A percentile compares a stretch with the other conserved stretches of the same genome.
phyloP scores from a whole-genome alignment of 148 eudicot genomes.

The Hydrangea macrophylla region DNA sequence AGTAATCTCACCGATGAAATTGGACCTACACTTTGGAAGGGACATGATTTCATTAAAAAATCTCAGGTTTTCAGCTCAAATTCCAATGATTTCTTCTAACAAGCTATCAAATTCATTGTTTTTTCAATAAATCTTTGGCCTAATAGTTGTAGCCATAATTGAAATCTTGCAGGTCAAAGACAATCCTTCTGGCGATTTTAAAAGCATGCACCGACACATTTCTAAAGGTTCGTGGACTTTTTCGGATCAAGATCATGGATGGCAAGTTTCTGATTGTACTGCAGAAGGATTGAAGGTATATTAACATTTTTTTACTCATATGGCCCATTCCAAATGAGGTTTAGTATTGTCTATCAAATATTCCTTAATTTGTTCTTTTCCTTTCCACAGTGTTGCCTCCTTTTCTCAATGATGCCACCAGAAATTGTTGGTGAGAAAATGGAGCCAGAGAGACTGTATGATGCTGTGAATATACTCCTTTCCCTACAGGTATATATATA shows the following conservation, averaged over 20 bases:
- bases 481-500: constrained; percentile 44
- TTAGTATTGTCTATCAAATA: too few relatives aligned
- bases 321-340: too few relatives aligned
- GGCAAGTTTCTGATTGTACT: constrained; percentile 57
- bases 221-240: constrained; percentile 62
- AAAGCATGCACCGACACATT: constrained; percentile 44
- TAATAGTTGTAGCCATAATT: too few relatives aligned
- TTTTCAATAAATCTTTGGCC: too few relatives aligned
- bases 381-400: constrained; percentile 32
- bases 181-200: too few relatives aligned
- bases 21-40: constrained; percentile 11
- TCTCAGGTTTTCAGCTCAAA: constrained; percentile 24
- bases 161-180: too few relatives aligned
- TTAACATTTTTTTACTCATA: too few relatives aligned
- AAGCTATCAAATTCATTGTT: not conserved
- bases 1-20: constrained; percentile 25
- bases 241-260: constrained; percentile 29
- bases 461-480: constrained; percentile 39
- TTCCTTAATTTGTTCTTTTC: too few relatives aligned
- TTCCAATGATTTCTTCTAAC: not conserved
- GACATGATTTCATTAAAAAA: constrained; percentile 24
- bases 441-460: constrained; percentile 19
- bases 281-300: constrained; percentile 55
- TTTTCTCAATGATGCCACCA: constrained; percentile 28
- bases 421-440: constrained; percentile 34